Percentiles rank a stretch among this genome's conserved stretches.
Evolutionary conservation across 2,329 filamentous ascomycete species (phyloP).

Genomic region (Cordyceps pruinosa): DNA sequence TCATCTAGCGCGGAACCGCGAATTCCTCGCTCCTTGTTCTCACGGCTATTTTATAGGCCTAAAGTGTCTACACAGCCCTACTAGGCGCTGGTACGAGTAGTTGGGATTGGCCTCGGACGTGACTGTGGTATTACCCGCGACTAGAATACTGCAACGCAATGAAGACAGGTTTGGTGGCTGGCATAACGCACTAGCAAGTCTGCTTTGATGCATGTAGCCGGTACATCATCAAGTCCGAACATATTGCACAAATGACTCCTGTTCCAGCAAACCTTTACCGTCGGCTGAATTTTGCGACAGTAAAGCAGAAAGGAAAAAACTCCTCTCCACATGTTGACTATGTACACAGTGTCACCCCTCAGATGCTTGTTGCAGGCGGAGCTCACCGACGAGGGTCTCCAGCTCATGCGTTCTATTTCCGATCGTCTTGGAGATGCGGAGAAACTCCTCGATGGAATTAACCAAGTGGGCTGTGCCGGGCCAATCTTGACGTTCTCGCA

Average conservation of each 20-base stretch:
- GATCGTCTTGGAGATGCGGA: slow-evolving; percentile 43
- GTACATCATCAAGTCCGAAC: too few species aligned
- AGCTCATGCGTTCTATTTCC: slow-evolving; percentile 37
- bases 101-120: too few species aligned
- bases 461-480: slow-evolving; percentile 40
- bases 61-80: too few species aligned
- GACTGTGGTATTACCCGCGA: too few species aligned
- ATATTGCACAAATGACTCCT: neutral
- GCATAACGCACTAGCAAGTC: too few species aligned
- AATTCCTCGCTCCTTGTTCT: too few species aligned
- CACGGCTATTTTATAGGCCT: too few species aligned
- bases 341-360: neutral
- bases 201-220: too few species aligned
- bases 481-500: slow-evolving; percentile 35
- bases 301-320: neutral
- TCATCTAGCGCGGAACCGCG: too few species aligned
- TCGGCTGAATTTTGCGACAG: neutral
- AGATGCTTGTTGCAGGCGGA: slow-evolving; percentile 17
- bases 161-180: too few species aligned
- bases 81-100: too few species aligned
- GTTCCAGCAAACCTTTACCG: neutral
- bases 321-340: neutral
- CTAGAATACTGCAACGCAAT: too few species aligned
- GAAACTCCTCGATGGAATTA: slow-evolving; percentile 49
- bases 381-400: slow-evolving; percentile 32